Conservation (phyloP, 306 rosid genomes). For the Inga oerstediana region DNA sequence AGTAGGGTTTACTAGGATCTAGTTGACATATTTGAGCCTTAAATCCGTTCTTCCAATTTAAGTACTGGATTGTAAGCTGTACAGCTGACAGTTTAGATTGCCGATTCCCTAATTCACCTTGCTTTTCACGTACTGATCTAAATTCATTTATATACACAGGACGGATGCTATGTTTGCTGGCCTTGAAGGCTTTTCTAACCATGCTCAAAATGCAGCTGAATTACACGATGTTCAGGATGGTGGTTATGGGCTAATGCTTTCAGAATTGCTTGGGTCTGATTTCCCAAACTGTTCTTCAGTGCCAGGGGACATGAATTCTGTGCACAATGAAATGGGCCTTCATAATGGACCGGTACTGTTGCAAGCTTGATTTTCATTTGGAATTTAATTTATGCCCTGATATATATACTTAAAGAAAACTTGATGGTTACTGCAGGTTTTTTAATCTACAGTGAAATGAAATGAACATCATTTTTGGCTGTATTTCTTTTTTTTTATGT, state of each 20-base stretch:
- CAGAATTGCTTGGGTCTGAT: slow-evolving; percentile 82
- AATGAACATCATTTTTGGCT: slow-evolving; percentile 20
- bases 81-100: slow-evolving; percentile 33
- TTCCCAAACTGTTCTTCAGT: slow-evolving; percentile 82
- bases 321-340: slow-evolving; percentile 76
- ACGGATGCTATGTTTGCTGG: slow-evolving; percentile 62
- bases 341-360: slow-evolving; percentile 69
- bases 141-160: slow-evolving; percentile 58
- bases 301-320: slow-evolving; percentile 64
- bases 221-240: slow-evolving; percentile 88
- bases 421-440: slow-evolving; percentile 31
- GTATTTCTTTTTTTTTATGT: not conserved
- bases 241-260: slow-evolving; percentile 92
- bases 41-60: not conserved
- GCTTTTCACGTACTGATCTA: slow-evolving; percentile 33
- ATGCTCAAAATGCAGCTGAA: slow-evolving; percentile 61
- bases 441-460: slow-evolving; percentile 28
- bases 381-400: slow-evolving; percentile 27
- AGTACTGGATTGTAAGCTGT: not conserved
- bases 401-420: slow-evolving; percentile 21
- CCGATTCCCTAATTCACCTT: slow-evolving; percentile 22
- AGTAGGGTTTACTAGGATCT: slow-evolving; percentile 26
- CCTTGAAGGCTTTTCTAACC: slow-evolving; percentile 74
- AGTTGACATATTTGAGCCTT: slow-evolving; percentile 15
- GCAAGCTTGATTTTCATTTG: slow-evolving; percentile 34